Evolutionary conservation across 352 stramenopile genomes (phyloP), one percentile per base, ranked within the genome.

Genomic region (Phytophthora pluvialis): DNA sequence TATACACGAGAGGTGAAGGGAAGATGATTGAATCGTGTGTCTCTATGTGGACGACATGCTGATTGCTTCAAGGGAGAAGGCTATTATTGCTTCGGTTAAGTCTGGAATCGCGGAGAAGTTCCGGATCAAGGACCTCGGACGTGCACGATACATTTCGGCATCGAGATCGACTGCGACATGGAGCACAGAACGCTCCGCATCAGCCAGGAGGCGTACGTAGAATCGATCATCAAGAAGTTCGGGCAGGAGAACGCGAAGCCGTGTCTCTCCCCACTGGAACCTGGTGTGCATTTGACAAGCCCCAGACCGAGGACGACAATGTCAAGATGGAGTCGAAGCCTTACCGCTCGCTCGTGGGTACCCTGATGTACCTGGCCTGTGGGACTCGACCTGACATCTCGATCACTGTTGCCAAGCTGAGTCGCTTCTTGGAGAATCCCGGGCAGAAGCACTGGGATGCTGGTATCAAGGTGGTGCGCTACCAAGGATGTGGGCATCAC

Each of bases 391-490:
- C 52, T 16, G 44, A 66, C 50, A 76, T 73, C 28, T 43, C 48
- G 8, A 35, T 57, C 5, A 45, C 52, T 4, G 61, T 67, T 15
- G 32, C 58, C 28, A 55, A 73, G 21, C 26, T 70, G 33, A 66
- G 57, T 52, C 56, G 56, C 12, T 72, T 65, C 31, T 43, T 74
- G 26, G 66, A 67, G 3, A 74, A 71, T 35, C 67, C 60, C 3
- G 33, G 51, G 33, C 15, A 50, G 29, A 55, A 60, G 26, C 59
- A 66, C 21, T 65, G 45, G 36, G 13, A 59, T 42, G 60, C 60
- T 33, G 60, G 42, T 2, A 60, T 64, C 46, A 59, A 42, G n/a
- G 32, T 60, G 21, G 38, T 70, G 13, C 33, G 48, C 8, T 70
- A 60, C 53, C 12, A 70, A 60, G 39, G 39, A 69, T 21, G 18